phyloP scores from a whole-genome alignment of 805 yeast genomes.

The Saccharomycopsis lassenensis region DNA sequence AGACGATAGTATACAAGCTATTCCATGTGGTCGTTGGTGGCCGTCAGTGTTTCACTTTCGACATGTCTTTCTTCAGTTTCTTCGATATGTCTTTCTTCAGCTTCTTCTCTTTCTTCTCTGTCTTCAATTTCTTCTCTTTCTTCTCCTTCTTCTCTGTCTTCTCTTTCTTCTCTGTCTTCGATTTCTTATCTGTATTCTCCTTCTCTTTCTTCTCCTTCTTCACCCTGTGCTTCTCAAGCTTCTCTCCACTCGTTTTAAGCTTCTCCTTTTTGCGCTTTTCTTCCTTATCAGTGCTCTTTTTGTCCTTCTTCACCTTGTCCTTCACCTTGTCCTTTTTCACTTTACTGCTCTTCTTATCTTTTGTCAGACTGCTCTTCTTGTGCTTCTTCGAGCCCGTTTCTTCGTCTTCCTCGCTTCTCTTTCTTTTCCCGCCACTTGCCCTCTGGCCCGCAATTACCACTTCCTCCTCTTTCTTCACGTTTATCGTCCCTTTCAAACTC shows the following conservation, averaged over 20 bases:
- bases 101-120: constrained; percentile 21
- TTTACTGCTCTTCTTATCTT: constrained; percentile 13
- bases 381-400: constrained; percentile 17
- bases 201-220: constrained; percentile 20
- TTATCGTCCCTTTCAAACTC: constrained; percentile 65
- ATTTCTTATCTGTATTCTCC: constrained; percentile 24
- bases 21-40: no score
- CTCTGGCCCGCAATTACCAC: no score
- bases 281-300: constrained; percentile 22
- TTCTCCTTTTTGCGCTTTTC: constrained; percentile 20
- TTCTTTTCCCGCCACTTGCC: constrained; percentile 11
- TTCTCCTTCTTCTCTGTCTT: constrained; percentile 21
- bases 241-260: constrained; percentile 23
- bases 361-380: constrained; percentile 6
- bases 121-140: constrained; percentile 19
- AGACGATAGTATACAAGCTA: no score
- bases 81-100: constrained; percentile 21
- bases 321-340: constrained; percentile 20
- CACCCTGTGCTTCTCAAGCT: constrained; percentile 23
- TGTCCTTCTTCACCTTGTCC: constrained; percentile 21
- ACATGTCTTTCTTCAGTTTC: constrained; percentile 19
- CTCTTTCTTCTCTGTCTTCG: constrained; percentile 21
- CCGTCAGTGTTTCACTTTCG: no score
- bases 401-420: constrained; percentile 18
- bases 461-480: constrained; percentile 12